Conservation (phyloP, 2,329 filamentous ascomycete genomes). For the Microdochium bolleyi region DNA sequence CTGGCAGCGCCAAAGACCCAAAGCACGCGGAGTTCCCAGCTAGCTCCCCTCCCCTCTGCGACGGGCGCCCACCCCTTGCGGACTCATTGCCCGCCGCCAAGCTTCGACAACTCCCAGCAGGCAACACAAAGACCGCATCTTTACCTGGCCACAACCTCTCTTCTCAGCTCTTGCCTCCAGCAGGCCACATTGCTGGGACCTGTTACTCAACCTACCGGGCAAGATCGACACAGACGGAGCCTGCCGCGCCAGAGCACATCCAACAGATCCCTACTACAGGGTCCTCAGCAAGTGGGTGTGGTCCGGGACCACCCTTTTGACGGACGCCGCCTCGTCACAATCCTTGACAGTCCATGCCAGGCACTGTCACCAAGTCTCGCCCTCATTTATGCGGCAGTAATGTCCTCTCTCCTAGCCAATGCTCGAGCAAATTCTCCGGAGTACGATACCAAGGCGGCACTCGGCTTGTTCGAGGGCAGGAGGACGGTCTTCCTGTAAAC, state of each 20-base stretch:
- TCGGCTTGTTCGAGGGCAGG: neutral
- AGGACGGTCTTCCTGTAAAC: neutral
- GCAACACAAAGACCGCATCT: neutral
- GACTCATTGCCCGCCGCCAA: neutral
- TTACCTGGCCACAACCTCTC: neutral
- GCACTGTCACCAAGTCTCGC: neutral
- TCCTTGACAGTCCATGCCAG: neutral
- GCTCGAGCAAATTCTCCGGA: neutral
- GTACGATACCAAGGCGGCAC: neutral
- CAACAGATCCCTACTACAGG: no score
- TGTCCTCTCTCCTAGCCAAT: neutral
- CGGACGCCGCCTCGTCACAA: neutral
- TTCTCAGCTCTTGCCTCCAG: neutral
- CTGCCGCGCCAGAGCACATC: no score
- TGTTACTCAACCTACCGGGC: neutral
- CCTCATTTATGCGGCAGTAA: neutral
- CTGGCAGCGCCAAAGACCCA: neutral
- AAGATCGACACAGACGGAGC: no score
- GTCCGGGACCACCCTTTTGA: neutral
- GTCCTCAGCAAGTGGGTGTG: neutral
- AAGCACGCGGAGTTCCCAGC: no score
- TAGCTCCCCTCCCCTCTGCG: no score
- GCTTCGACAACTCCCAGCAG: neutral
- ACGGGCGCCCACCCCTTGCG: neutral
- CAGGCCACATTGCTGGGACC: neutral